Evolutionary conservation across 2,329 filamentous ascomycete genomes (phyloP).

Genomic region (Cercospora citrullina): DNA sequence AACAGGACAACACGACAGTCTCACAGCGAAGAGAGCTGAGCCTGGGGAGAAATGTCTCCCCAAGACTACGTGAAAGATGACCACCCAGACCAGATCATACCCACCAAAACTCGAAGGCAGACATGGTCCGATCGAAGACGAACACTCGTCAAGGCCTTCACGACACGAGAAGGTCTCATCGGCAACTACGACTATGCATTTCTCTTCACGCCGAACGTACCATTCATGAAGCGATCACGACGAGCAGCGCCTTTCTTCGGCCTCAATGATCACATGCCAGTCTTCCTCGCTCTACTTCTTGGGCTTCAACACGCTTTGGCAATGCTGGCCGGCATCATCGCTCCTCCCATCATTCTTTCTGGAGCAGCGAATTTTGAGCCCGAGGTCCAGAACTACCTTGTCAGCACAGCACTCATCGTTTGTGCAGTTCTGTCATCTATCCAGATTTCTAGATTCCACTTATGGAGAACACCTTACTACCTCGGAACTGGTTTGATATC

Average conservation of each 20-base stretch:
- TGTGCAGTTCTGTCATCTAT: constrained; percentile 72
- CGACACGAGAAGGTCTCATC: constrained; percentile 65
- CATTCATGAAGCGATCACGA: constrained; percentile 69
- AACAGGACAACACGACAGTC: not conserved
- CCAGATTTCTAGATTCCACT: constrained; percentile 75
- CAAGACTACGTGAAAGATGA: constrained; percentile 42
- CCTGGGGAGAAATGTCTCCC: constrained; percentile 25
- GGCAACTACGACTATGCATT: constrained; percentile 89
- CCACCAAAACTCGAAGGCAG: constrained; percentile 42
- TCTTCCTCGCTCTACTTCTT: constrained; percentile 70
- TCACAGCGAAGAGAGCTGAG: not conserved
- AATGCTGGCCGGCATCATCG: constrained; percentile 70
- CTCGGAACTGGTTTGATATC: constrained; percentile 78
- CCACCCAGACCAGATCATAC: constrained; percentile 48
- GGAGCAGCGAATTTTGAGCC: constrained; percentile 64
- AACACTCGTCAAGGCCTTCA: constrained; percentile 48
- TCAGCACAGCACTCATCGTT: constrained; percentile 76
- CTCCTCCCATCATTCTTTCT: constrained; percentile 72
- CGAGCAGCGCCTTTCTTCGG: constrained; percentile 76
- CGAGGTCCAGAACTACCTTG: constrained; percentile 70
- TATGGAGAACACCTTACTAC: constrained; percentile 70
- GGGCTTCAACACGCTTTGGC: constrained; percentile 78
- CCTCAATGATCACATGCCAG: constrained; percentile 75
- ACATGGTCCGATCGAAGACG: constrained; percentile 45
- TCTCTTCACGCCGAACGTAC: constrained; percentile 77